These are phyloP conservation scores for Pseudomonodictys pantanalensis DNA, from an alignment of 495 filamentous ascomycete species.

Conservation along the genomic window DNA sequence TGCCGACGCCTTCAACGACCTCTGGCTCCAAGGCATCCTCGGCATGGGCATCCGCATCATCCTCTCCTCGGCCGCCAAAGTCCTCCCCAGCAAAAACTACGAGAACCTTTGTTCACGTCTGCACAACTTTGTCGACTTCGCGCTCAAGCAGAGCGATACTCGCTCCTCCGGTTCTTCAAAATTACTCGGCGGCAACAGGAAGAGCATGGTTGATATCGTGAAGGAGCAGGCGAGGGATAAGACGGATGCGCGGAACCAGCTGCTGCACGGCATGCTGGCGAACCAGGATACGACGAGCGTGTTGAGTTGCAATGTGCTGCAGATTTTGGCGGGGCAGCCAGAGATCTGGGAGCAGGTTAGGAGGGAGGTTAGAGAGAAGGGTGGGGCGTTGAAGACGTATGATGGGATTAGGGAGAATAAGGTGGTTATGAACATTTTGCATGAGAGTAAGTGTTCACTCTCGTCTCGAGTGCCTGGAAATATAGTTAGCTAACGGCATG, in stretches of 20 bases:
- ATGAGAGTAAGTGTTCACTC: too few relatives aligned
- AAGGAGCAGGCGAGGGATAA: neutral
- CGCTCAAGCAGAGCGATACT: neutral
- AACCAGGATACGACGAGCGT: neutral
- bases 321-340: neutral
- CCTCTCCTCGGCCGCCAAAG: neutral
- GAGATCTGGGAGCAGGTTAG: neutral
- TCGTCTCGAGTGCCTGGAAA: too few relatives aligned
- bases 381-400: neutral
- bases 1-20: neutral
- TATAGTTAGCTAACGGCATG: too few relatives aligned
- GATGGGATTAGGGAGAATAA: neutral
- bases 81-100: neutral
- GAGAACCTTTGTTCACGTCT: neutral
- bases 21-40: neutral
- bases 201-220: neutral
- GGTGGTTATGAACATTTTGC: neutral
- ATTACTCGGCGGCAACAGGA: neutral
- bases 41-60: neutral
- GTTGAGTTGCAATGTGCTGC: neutral
- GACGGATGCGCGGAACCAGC: neutral
- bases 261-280: neutral
- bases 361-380: neutral
- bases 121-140: neutral
- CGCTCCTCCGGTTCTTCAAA: neutral